Evolutionary conservation across 2,329 filamentous ascomycete genomes (phyloP).

Genomic region (Alternaria sp.): DNA sequence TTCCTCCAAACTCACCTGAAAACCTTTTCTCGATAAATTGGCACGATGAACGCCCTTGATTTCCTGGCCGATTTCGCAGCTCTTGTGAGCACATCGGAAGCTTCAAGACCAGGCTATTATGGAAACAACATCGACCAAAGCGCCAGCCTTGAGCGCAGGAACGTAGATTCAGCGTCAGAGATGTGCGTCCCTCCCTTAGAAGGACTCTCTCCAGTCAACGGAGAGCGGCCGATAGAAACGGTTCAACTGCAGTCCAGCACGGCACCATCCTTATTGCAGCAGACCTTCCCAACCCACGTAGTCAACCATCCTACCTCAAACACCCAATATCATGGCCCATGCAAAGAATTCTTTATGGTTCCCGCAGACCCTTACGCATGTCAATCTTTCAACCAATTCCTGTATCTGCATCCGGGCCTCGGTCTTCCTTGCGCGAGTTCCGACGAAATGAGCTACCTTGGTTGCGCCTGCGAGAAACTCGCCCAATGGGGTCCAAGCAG

Average conservation of each 20-base stretch:
- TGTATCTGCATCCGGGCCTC: not conserved
- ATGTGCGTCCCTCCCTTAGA: not conserved
- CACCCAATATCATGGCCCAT: not conserved
- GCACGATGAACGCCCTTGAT: conserved; percentile 31
- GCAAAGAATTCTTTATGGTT: not conserved
- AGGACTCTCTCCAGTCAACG: not conserved
- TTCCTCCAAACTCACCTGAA: not conserved
- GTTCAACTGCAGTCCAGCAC: not conserved
- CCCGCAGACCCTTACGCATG: not conserved
- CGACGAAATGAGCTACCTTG: not conserved
- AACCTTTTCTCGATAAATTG: not conserved
- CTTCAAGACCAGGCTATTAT: not conserved
- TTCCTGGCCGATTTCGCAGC: conserved; percentile 29
- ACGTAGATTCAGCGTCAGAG: not conserved
- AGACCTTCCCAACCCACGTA: not conserved
- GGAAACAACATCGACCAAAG: not conserved
- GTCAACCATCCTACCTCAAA: not conserved
- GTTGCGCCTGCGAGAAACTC: not conserved
- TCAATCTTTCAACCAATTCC: conserved; percentile 2
- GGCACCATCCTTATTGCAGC: not conserved
- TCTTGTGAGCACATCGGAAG: conserved; percentile 6
- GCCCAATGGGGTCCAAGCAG: not conserved
- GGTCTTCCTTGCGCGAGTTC: not conserved
- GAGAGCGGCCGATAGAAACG: not conserved
- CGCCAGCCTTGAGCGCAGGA: not conserved